Conservation (phyloP, 345 rosid genomes). For the Eucalyptus polybractea region DNA sequence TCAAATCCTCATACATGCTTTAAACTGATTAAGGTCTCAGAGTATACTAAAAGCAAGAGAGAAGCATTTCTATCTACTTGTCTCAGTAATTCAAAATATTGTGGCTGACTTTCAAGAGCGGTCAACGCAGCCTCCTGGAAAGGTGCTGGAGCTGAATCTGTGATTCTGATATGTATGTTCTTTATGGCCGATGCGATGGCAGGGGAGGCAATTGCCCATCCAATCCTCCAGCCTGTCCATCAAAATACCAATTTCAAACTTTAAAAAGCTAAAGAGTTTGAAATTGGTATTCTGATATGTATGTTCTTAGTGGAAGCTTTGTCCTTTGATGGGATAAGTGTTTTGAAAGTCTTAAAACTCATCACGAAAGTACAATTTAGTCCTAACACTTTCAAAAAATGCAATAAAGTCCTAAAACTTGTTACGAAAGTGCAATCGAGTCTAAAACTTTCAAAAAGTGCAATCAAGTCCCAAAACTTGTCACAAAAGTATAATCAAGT, state of each 20-base stretch:
- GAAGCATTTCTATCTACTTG: neutral
- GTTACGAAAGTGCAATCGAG: too few relatives aligned
- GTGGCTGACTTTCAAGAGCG: constrained; percentile 25
- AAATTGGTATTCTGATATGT: too few relatives aligned
- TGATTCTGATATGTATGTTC: constrained; percentile 41
- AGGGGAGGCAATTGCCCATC: constrained; percentile 65
- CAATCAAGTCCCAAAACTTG: too few relatives aligned
- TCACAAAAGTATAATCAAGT: too few relatives aligned
- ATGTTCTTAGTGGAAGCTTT: neutral
- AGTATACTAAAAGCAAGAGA: too few relatives aligned
- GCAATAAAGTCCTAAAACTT: too few relatives aligned
- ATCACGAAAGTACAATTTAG: too few relatives aligned
- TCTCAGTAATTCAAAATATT: constrained; percentile 32
- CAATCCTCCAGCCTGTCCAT: constrained; percentile 48
- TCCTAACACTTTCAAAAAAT: too few relatives aligned
- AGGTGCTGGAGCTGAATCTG: constrained; percentile 59
- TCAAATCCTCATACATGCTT: too few relatives aligned
- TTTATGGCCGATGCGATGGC: constrained; percentile 31
- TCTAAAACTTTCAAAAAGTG: too few relatives aligned
- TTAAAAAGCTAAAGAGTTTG: neutral
- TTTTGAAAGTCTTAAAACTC: too few relatives aligned
- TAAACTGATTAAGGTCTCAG: too few relatives aligned
- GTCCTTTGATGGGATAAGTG: neutral
- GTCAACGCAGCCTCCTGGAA: constrained; percentile 47
- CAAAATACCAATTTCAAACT: neutral